Evolutionary conservation across 371 early-diverging fungal species (phyloP), one percentile per base, ranked within the genome.

Genomic region (Circinella umbellata): DNA sequence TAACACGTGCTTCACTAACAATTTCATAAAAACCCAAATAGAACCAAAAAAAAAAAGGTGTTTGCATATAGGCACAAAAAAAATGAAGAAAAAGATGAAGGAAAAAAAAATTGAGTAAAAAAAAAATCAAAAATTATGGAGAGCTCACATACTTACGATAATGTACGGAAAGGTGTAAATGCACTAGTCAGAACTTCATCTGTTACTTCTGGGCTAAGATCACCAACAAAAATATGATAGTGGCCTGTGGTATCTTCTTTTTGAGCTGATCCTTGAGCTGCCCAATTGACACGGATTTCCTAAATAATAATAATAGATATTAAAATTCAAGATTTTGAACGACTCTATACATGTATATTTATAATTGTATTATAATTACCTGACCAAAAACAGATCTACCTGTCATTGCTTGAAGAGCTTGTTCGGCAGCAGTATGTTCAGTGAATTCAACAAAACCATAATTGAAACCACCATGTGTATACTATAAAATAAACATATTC

Each of bases 361-460:
- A 10, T 18, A 7, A 18, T 57, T 57, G 15, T 14, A 27, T 27
- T 57, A 7, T 49, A 6, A 72, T 61, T 76, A 89, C 91, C 69
- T 85, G 80, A 48, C 83, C 85, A 69, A 83, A 87, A 18, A 92
- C 80, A 61, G 85, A 88, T 68, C 89, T 87, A 8, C 95, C 95
- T 72, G 93, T 93, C 79, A 96, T 83, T 35, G 74, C 81, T 72
- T 91, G 87, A 35, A 95, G 77, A 49, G 95, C 95, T 66, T 77
- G 72, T 53, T 93, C 93, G 34, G 97, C 97, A 55, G 85, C 76
- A 49, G 80, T 80, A 73, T 90, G 91, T 54, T 92, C 92, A 61
- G 71, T 76, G 84, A 91, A 94, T 74, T 95, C 96, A 54, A 97
- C 91, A 77, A 96, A 96, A n/a, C 95, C 97, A 81, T 94, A 96